Evolutionary conservation across 768 basidiomycete species (phyloP), one percentile per base, ranked within the genome.

Genomic region (Pholiota conissans): DNA sequence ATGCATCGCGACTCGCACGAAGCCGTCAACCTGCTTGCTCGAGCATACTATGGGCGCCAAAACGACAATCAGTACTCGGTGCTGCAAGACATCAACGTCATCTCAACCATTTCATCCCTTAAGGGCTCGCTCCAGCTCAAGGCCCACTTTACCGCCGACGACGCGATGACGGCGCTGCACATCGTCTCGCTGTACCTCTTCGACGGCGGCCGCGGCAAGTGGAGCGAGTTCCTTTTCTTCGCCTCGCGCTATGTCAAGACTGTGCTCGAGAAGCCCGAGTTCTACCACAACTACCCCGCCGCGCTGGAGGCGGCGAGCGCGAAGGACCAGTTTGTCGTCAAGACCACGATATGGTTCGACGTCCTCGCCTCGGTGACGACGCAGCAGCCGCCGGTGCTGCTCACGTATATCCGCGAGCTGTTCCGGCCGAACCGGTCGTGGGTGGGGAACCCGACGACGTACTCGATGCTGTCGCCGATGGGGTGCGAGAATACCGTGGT

Each of bases 271-370:
- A 65, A 74, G 57, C 63, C 68, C 14, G 63, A 57, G 4, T 78
- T 65, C 63, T 63, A 64, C 29, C 75, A 77, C 24, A 76, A 80
- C 8, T 72, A 73, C 52, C 75, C 77, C 48, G 78, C 79, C 6
- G 76, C 90, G 11, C 57, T 74, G 30, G 55, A 60, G 14, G 84
- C 81, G 62, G 61, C 68, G 27, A 58, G 61, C 67, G 20, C 79
- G 76, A 76, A 84, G 75, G 73, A 79, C 75, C 69, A 82, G 73
- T 92, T 92, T 71, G 86, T 93, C 67, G 79, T 92, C 73, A 91
- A 91, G 71, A 88, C 91, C 26, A 84, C 89, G 14, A 85, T 93
- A 55, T 93, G 91, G 91, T 91, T 93, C 69, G 91, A 93, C 68
- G 89, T 93, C 32, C 79, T 93, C 51, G 90, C 89, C 6, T 84